Percentiles rank a stretch among this genome's conserved stretches.
Evolutionary conservation across 2,329 filamentous ascomycete genomes (phyloP).

Genomic region (Aspergillus floridensis): DNA sequence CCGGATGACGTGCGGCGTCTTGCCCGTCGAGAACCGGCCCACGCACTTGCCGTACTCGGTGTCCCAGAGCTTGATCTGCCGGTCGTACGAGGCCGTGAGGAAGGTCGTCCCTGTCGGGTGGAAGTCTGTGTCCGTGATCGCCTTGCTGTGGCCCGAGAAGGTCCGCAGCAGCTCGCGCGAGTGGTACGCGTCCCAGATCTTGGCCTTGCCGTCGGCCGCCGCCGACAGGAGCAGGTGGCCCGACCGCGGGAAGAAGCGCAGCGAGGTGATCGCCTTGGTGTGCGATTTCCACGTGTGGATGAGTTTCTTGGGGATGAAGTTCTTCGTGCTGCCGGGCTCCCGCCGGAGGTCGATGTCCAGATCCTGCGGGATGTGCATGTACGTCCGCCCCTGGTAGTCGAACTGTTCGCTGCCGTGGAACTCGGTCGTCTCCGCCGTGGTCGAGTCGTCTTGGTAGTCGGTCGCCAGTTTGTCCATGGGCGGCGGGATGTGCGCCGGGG

Average conservation of each 20-base stretch:
- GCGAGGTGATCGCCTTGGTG: conserved; percentile 78
- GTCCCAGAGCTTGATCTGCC: conserved; percentile 97
- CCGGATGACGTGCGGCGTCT: conserved; percentile 89
- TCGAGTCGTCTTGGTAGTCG: conserved; percentile 52
- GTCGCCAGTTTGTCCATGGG: conserved; percentile 50
- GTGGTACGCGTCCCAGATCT: conserved; percentile 94
- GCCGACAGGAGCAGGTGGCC: conserved; percentile 87
- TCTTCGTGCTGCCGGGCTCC: conserved; percentile 75
- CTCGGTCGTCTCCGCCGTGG: conserved; percentile 74
- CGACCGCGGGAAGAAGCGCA: conserved; percentile 84
- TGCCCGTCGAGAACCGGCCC: conserved; percentile 85
- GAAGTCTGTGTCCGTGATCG: conserved; percentile 86
- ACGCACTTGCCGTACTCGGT: conserved; percentile 90
- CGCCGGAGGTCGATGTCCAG: conserved; percentile 81
- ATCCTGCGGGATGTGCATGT: conserved; percentile 96
- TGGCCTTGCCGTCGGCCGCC: conserved; percentile 86
- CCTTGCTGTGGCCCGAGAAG: conserved; percentile 88
- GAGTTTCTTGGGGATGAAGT: conserved; percentile 92
- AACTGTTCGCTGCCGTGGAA: conserved; percentile 81
- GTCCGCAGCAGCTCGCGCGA: conserved; percentile 81
- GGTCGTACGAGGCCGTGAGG: conserved; percentile 87
- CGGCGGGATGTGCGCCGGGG: conserved; percentile 47
- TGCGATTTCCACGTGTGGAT: conserved; percentile 86
- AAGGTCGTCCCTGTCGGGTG: conserved; percentile 79
- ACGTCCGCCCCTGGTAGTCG: conserved; percentile 94